Evolutionary conservation across 768 basidiomycete genomes (phyloP), one percentile per base, ranked within the genome.

Genomic region (Amanita inopinata): DNA sequence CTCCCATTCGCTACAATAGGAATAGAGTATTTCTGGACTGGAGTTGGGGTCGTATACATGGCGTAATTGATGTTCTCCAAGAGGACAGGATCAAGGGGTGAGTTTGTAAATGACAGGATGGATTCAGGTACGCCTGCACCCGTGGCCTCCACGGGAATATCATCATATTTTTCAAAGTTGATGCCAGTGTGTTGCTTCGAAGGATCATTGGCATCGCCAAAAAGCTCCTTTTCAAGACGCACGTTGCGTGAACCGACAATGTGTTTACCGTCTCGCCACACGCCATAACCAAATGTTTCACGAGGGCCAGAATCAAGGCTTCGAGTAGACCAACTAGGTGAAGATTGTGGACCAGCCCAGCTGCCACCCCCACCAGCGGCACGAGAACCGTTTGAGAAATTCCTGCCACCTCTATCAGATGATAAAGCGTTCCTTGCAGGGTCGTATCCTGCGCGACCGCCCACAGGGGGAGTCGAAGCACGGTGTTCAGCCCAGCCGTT

Each of bases 141-240:
- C 37, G 94, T 98, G 25, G 93, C 94, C 66, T 98, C 96, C 52
- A 99, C 93, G 49, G 96, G 96, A 58, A 99, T 99, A 61, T 98
- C 94, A 63, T 96, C 96, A 56, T 98, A 99, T 65, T 96, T 96
- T 69, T 99, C 96, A 58, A 99, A 99, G 69, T 99, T 99, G 69
- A 99, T 97, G 49, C 96, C 96, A 33, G 93, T 94, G 59, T 90
- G 82, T 61, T 96, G 85, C 58, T 87, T 88, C 46, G 78, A 79
- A 17, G 83, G 77, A 61, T 97, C 94, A 34, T 75, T 69, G 30
- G 74, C 72, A 49, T 94, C 92, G 42, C 96, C 96, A 54, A 83
- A 99, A 28, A 99, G 83, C 57, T 97, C 93, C 66, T 90, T 92
- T 69, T 99, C 96, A 53, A 93, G 72, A 52, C 92, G 82, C 58